Evolutionary conservation across 1,139 yeast species (phyloP).

Genomic region (Scheffersomyces illinoinensis): DNA sequence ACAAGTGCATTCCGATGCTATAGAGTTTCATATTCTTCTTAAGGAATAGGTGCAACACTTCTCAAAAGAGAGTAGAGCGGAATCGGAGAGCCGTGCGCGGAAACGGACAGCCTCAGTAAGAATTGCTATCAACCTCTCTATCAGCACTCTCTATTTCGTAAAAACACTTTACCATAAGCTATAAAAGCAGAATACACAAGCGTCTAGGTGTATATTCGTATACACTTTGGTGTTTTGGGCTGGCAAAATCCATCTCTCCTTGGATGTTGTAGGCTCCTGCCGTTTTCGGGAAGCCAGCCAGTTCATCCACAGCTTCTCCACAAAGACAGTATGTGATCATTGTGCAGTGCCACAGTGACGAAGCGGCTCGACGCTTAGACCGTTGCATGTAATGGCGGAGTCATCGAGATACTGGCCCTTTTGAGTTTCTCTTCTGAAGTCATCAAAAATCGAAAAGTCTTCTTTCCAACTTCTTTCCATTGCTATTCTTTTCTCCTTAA

Average conservation of each 20-base stretch:
- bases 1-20: no score
- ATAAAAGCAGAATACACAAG: background rate
- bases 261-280: background rate
- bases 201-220: no score
- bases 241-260: no score
- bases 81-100: background rate
- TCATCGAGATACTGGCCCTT: background rate
- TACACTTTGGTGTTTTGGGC: no score
- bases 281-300: background rate
- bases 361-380: background rate
- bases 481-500: background rate
- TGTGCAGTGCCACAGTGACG: background rate
- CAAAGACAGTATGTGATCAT: background rate
- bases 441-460: background rate
- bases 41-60: background rate
- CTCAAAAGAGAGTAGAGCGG: background rate
- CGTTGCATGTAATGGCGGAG: background rate
- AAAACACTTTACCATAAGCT: no score
- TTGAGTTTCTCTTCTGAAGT: background rate
- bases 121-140: no score
- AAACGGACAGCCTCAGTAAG: background rate
- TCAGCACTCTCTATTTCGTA: no score
- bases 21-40: background rate
- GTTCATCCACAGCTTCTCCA: background rate
- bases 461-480: background rate